Percentiles rank a stretch among this genome's conserved stretches.
phyloP scores from a whole-genome alignment of 1,284 basidiomycete species.

The Mycosarcoma mackinlayi region DNA sequence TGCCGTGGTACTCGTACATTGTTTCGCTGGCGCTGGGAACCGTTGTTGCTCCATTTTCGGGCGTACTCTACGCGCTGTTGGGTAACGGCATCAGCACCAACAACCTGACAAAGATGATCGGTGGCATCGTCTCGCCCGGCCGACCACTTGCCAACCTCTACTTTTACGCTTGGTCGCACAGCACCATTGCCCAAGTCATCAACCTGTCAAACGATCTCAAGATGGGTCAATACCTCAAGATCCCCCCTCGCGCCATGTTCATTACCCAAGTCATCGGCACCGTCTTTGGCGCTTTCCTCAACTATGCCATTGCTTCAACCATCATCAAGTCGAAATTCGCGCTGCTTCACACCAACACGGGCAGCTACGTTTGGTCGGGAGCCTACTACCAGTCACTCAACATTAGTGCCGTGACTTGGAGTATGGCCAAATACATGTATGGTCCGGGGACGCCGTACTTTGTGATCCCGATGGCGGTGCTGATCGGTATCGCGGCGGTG shows the following conservation, averaged over 20 bases:
- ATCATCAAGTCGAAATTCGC: constrained; percentile 39
- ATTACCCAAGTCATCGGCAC: constrained; percentile 38
- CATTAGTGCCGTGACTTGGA: constrained; percentile 39
- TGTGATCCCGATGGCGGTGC: constrained; percentile 38
- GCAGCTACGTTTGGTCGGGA: constrained; percentile 45
- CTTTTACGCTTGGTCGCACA: constrained; percentile 49
- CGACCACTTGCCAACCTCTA: constrained; percentile 54
- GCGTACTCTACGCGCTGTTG: constrained; percentile 36
- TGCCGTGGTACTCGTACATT: constrained; percentile 52
- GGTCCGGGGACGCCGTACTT: constrained; percentile 28
- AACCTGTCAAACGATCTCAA: constrained; percentile 50
- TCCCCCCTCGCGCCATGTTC: constrained; percentile 47
- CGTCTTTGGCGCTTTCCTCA: constrained; percentile 46
- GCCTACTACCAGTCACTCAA: constrained; percentile 32
- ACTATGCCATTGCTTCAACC: constrained; percentile 40
- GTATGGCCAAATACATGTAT: constrained; percentile 42
- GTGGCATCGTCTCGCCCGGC: constrained; percentile 35
- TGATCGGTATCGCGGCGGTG: constrained; percentile 32
- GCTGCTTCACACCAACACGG: constrained; percentile 41
- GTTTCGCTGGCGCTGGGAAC: constrained; percentile 38
- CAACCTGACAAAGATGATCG: constrained; percentile 51
- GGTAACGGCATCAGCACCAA: constrained; percentile 46
- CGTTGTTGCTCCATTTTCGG: constrained; percentile 42
- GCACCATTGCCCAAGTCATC: constrained; percentile 42
- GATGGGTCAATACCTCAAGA: constrained; percentile 59